phyloP scores from a whole-genome alignment of 495 filamentous ascomycete species.

The Aspergillus leporis region DNA sequence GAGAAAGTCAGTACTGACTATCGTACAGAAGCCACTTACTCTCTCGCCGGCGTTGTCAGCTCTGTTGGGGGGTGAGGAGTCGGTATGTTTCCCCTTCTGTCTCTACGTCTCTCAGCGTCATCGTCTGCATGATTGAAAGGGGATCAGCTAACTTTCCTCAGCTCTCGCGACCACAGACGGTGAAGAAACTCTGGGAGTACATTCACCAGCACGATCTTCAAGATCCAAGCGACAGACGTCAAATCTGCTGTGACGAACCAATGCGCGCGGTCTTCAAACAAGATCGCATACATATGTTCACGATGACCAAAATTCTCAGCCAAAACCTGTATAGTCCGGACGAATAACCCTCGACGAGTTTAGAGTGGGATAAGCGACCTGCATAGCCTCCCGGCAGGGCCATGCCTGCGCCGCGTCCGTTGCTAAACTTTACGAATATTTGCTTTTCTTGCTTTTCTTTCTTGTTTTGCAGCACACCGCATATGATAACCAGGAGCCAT shows the following conservation, averaged over 20 bases:
- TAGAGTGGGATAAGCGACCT: not conserved
- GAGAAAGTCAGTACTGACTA: conserved; percentile 9
- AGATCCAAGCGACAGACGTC: conserved; percentile 85
- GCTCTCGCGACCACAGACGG: conserved; percentile 90
- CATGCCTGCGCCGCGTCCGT: not conserved
- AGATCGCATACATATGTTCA: conserved; percentile 95
- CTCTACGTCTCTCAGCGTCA: not conserved
- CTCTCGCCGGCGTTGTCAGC: conserved; percentile 66
- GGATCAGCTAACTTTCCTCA: conserved; percentile 31
- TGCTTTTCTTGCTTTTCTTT: conserved; percentile 8
- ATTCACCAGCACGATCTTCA: conserved; percentile 86
- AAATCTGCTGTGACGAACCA: conserved; percentile 88
- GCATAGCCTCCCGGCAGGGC: conserved; percentile 4
- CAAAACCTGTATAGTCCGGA: conserved; percentile 66
- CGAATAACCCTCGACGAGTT: conserved; percentile 43
- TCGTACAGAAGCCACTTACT: conserved; percentile 60
- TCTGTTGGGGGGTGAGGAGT: conserved; percentile 60
- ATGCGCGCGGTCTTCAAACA: conserved; percentile 89
- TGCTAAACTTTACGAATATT: conserved; percentile 20
- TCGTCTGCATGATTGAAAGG: not conserved
- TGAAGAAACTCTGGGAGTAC: conserved; percentile 93
- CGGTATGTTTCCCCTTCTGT: conserved; percentile 42
- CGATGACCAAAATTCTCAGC: conserved; percentile 84
- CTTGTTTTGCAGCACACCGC: conserved; percentile 20
- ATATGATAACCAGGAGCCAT: conserved; percentile 26